Base-by-base conservation (phyloP, 768 basidiomycete species). In the Lactifluus rugatus region DNA sequence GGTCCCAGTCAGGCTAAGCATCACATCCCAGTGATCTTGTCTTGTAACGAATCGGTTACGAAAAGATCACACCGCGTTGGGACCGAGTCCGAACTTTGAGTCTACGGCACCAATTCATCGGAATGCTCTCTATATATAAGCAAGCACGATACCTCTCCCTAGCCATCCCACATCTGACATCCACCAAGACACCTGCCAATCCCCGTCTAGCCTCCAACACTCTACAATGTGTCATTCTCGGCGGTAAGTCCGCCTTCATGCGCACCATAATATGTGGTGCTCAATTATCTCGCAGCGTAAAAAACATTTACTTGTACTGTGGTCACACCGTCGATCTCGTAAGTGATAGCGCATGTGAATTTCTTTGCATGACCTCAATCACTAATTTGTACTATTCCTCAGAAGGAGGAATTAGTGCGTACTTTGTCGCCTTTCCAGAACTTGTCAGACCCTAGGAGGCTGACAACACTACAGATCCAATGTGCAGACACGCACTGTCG, bases 31-130 rank as follows among this genome's bases (percentile, higher is more conserved):
- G 49, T 52, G 54, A 60, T 60, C 49, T 60, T 55, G 59, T 51
- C 58, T 50, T 55, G 58, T 59, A 60, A 60, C 58, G 54, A 60
- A 56, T 60, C 59, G 59, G 59, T 50, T 60, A 60, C 54, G 59
- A 60, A 54, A 60, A 42, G 21, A 56, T 60, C 54, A 56, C 54
- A 51, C 59, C 54, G 54, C 54, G 54, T 54, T 54, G 58, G 58
- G 52, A 44, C 53, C 58, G 59, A 58, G 19, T 28, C 17, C 59
- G 48, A 60, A 60, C 48, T 53, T 56, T 60, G 49, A 60, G 54
- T 34, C 44, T 31, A 34, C 54, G 49, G 49, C 54, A 39, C 54
- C 59, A 47, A 52, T 52, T 51, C 54, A 21, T 51, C 58, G 58
- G 58, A 17, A 54, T 50, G 53, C 17, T 45, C 54, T 0, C 49